phyloP scores from a whole-genome alignment of 208 protist species.

The Trypanosoma congolense region DNA sequence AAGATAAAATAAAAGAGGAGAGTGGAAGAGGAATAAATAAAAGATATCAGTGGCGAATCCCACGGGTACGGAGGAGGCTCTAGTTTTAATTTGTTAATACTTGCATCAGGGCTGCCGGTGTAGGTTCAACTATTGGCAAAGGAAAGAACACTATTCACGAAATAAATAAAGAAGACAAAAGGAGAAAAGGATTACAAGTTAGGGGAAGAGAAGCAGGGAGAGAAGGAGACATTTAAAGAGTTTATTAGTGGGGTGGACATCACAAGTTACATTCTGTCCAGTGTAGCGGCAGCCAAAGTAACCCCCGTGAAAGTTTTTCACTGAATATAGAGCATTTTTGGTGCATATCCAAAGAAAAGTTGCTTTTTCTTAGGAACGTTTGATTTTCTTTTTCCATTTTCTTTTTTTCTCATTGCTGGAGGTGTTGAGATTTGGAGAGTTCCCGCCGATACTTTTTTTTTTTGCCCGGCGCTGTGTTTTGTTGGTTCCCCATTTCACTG shows the following conservation, averaged over 20 bases:
- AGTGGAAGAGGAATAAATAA: too few species aligned
- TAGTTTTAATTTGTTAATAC: too few species aligned
- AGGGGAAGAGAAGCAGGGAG: neutral
- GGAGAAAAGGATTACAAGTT: neutral
- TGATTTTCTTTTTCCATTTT: constrained; percentile 7
- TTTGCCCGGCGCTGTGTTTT: neutral
- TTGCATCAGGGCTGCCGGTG: too few species aligned
- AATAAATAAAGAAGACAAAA: too few species aligned
- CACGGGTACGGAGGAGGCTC: too few species aligned
- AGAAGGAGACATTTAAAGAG: neutral
- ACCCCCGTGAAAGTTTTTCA: too few species aligned
- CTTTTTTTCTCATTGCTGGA: neutral
- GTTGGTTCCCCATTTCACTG: neutral
- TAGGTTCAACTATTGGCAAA: too few species aligned
- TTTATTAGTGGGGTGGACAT: constrained; percentile 1
- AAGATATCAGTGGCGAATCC: too few species aligned
- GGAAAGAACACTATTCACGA: too few species aligned
- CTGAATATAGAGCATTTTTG: neutral
- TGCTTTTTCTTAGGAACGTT: neutral
- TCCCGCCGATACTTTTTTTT: constrained; percentile 1
- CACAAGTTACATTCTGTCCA: too few species aligned
- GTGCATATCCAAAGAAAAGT: neutral
- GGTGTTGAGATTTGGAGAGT: neutral
- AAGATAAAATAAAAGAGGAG: too few species aligned
- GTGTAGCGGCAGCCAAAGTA: too few species aligned